phyloP scores from a whole-genome alignment of 139 green algal genomes.

The Limnomonas spitsbergensis region DNA sequence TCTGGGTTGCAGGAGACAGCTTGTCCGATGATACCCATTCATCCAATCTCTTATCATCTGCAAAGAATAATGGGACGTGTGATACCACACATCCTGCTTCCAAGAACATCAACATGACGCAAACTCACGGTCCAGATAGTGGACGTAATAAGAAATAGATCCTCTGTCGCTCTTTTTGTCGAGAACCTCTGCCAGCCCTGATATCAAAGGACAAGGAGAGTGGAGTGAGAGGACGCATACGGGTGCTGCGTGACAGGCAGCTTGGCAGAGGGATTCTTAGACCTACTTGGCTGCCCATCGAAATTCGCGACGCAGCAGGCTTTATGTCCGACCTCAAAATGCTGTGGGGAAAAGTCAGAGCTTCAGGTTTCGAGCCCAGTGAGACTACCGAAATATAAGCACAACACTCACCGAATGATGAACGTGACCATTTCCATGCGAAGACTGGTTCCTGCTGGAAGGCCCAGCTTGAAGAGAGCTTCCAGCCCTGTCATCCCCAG shows the following conservation, averaged over 20 bases:
- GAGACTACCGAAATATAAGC: too few species aligned
- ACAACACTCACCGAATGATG: too few species aligned
- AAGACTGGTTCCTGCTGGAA: too few species aligned
- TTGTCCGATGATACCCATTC: slow-evolving; percentile 76
- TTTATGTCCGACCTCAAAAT: slow-evolving; percentile 1
- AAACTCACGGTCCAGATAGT: slow-evolving; percentile 80
- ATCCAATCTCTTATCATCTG: slow-evolving; percentile 82
- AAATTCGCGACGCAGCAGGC: neutral
- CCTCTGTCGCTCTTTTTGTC: slow-evolving; percentile 33
- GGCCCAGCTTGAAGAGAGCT: too few species aligned
- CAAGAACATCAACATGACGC: too few species aligned
- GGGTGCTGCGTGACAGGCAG: too few species aligned
- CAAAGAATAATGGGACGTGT: too few species aligned
- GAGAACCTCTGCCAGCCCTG: slow-evolving; percentile 50
- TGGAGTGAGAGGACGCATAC: too few species aligned
- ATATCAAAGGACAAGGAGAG: too few species aligned
- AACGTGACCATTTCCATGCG: too few species aligned
- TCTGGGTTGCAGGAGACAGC: slow-evolving; percentile 16
- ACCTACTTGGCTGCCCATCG: slow-evolving; percentile 7
- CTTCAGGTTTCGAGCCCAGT: too few species aligned
- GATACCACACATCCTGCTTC: neutral
- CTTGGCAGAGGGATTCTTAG: neutral
- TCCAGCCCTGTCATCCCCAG: too few species aligned
- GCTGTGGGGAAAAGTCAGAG: neutral
- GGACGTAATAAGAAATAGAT: slow-evolving; percentile 75